Evolutionary conservation across 441 rosid genomes (phyloP).

Genomic region (Corymbia citriodora): DNA sequence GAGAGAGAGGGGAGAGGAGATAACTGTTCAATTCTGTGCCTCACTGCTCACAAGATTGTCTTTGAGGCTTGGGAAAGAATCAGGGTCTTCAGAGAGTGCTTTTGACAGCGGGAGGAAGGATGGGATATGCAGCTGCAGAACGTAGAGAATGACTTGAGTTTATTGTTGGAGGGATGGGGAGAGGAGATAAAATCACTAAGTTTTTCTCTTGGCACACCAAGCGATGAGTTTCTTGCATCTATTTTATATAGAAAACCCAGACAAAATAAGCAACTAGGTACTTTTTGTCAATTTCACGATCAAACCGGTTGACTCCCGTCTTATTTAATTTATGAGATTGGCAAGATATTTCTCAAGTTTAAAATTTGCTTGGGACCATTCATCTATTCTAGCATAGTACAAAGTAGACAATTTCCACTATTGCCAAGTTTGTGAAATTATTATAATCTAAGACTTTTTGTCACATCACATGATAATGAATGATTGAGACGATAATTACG

Average conservation of each 20-base stretch:
- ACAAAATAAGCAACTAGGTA: not conserved
- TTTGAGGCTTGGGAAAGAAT: not conserved
- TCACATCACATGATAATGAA: accelerated
- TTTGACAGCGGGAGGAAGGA: not conserved
- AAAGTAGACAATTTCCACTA: not conserved
- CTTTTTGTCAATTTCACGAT: not conserved
- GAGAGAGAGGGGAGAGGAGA: not conserved
- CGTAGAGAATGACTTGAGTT: not conserved
- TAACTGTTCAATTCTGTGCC: not conserved
- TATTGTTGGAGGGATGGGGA: not conserved
- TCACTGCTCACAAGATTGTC: not conserved
- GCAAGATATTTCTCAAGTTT: accelerated
- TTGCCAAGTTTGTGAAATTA: accelerated
- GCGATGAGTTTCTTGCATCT: not conserved
- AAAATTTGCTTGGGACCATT: accelerated
- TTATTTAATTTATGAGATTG: not conserved
- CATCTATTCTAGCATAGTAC: accelerated
- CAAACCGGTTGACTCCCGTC: not conserved
- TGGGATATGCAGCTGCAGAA: not conserved
- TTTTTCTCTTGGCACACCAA: too few species aligned
- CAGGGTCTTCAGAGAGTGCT: not conserved
- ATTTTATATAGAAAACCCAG: not conserved
- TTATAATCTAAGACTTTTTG: accelerated
- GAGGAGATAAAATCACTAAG: not conserved
- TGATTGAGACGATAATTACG: not conserved